Base-by-base conservation (phyloP, 2,329 filamentous ascomycete genomes). In the Didymella pomorum region DNA sequence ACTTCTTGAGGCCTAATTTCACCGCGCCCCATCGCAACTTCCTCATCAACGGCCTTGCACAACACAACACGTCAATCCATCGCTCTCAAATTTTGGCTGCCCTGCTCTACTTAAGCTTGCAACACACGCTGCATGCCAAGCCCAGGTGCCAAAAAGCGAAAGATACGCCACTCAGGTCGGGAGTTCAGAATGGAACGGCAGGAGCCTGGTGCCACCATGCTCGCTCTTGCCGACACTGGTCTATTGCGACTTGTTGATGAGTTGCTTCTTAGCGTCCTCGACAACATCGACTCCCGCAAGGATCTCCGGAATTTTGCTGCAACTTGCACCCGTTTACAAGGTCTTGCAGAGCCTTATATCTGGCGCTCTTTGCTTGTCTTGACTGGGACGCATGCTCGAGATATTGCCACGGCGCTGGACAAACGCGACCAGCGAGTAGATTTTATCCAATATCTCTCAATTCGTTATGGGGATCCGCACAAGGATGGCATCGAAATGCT, bases 221-320 rank as follows among this genome's bases (percentile, higher is more conserved):
- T 61, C 12, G 59, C 67, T 23, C 55, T 55, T 43, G 51, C 65
- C 12, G 51, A 66, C 47, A 47, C 47, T 29, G 64, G 67, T 21
- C 61, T 74, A 1, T 57, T 74, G 14, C 68, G 65, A 1, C 64
- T 77, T 6, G 72, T 69, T 20, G 74, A 76, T 49, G 75, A 77
- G 56, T 62, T 76, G 4, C 66, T 76, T 11, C 71, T 76, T 5
- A 66, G 63, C 25, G 69, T 76, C 31, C 69, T 77, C 48, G 72
- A 76, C 23, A 67, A 73, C 4, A 64, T 76, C 31, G 65, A 72
- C 9, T 61, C 50, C 9, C 58, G 55, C 7, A 43, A 61, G 28
- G 57, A 67, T 0, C 64, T 76, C 4, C 69, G 69, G 47, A 71
- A 54, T 18, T 67, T 77, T n/a, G 67, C 72, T 12, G 61, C 65